Base-by-base conservation (phyloP, 208 protist species). In the Phytomonas serpens region DNA sequence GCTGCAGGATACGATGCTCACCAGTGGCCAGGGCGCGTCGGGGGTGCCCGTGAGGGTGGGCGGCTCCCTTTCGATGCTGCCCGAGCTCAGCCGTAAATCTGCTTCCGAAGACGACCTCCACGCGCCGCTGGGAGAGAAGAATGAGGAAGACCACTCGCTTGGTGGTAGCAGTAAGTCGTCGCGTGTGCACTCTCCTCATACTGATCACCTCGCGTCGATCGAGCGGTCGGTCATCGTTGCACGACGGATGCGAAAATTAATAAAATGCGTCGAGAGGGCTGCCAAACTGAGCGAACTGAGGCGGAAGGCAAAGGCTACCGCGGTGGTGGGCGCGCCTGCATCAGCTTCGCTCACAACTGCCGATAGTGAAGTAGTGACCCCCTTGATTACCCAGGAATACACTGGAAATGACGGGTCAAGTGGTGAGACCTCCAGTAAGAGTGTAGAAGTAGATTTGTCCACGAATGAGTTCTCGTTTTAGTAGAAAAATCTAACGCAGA, bases 191-290 rank as follows among this genome's bases (percentile, higher is more conserved):
- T 40, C 30, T 23, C 67, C 65, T 27, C 75, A 63, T 47, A 36
- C 77, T 7, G 74, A 75, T 6, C 80, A 85, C 74, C 65, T 87
- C 14, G 73, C 75, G 32, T 66, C 83, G 16, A 73, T 94, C 33
- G 82, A 90, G 73, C 83, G 92, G 64, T 94, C 89, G 11, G 87
- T 92, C 36, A 71, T 94, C 47, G 87, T 92, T 16, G 86, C 89
- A 16, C 83, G 90, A 10, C 85, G 88, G 62, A 86, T 95, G 87
- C 85, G 86, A 3, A 93, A 95, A 67, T 76, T 95, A 0, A 84
- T 95, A 34, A 74, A 81, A 64, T 85, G 90, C 76, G 89, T 88
- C 10, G 86, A 90, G 78, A 84, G 90, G 5, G 77, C 84, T 16
- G 75, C 80, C 63, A 91, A 86, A 75, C n/a, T 87, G 40, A 78